Evolutionary conservation across 1,139 yeast genomes (phyloP).

Genomic region (Kodamaea alishanica): DNA sequence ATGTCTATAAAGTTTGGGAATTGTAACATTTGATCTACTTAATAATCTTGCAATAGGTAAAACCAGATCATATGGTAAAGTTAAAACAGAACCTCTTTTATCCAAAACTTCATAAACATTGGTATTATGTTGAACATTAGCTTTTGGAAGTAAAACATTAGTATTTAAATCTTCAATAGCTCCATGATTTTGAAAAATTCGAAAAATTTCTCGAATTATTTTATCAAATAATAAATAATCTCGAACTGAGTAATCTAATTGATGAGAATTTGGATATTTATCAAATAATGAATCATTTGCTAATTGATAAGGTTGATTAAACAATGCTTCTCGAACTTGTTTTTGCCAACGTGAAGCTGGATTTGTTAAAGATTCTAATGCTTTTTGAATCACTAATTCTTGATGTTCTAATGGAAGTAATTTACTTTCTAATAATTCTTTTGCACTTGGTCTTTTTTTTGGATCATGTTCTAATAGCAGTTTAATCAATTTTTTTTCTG

Average conservation of each 20-base stretch:
- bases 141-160: constrained; percentile 67
- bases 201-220: constrained; percentile 53
- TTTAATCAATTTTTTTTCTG: constrained; percentile 64
- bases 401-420: constrained; percentile 84
- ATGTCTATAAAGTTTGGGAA: constrained; percentile 66
- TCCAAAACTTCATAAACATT: constrained; percentile 79
- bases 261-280: constrained; percentile 27
- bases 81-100: constrained; percentile 79
- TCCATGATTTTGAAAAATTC: constrained; percentile 75
- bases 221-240: constrained; percentile 47
- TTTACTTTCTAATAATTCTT: constrained; percentile 71
- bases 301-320: constrained; percentile 75
- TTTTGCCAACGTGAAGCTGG: constrained; percentile 94
- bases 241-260: constrained; percentile 19
- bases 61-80: constrained; percentile 83
- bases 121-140: constrained; percentile 62
- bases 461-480: constrained; percentile 77
- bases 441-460: constrained; percentile 69
- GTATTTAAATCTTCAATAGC: constrained; percentile 68
- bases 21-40: constrained; percentile 55
- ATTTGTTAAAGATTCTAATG: constrained; percentile 76
- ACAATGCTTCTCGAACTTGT: constrained; percentile 81
- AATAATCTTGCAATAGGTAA: constrained; percentile 83
- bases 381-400: constrained; percentile 85
- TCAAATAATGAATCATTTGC: constrained; percentile 85